Conservation (phyloP, 768 basidiomycete genomes). For the Flagelloscypha sp. region DNA sequence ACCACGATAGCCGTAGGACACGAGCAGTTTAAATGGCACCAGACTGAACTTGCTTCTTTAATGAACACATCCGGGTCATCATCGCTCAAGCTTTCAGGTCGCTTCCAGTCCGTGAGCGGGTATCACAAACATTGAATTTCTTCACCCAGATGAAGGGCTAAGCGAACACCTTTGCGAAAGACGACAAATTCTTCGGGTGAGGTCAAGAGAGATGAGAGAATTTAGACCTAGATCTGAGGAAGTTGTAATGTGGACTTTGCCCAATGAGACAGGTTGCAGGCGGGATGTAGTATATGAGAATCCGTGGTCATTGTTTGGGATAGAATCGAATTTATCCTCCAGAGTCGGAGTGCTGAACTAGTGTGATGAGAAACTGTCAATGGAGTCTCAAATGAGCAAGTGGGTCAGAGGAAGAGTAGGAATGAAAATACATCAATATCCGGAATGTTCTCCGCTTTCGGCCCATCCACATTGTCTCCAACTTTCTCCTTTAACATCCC, state of each 20-base stretch:
- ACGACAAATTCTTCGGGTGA: slow-evolving; percentile 11
- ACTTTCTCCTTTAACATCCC: slow-evolving; percentile 5
- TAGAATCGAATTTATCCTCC: too few species aligned
- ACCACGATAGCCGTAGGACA: slow-evolving; percentile 31
- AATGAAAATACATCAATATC: slow-evolving; percentile 31
- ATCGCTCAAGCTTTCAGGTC: slow-evolving; percentile 13
- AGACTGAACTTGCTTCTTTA: slow-evolving; percentile 9
- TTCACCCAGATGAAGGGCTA: slow-evolving; percentile 8
- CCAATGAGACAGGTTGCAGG: slow-evolving; percentile 15
- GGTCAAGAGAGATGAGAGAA: slow-evolving; percentile 16
- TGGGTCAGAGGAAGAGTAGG: slow-evolving; percentile 10
- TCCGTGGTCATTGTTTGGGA: too few species aligned
- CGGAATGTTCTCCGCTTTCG: slow-evolving; percentile 18
- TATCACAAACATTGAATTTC: slow-evolving; percentile 13
- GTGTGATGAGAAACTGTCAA: slow-evolving; percentile 23
- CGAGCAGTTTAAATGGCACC: slow-evolving; percentile 21
- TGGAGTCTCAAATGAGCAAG: too few species aligned
- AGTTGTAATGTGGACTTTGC: too few species aligned
- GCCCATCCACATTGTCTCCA: slow-evolving; percentile 12
- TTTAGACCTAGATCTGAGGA: slow-evolving; percentile 16
- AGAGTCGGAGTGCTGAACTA: too few species aligned
- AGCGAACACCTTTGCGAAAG: slow-evolving; percentile 9
- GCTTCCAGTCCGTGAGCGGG: slow-evolving; percentile 10
- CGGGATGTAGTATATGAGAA: slow-evolving; percentile 18
- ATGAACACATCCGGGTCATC: slow-evolving; percentile 15